Evolutionary conservation across 148 eudicot genomes (phyloP), one percentile per base, ranked within the genome.

Genomic region (Heliamphora exappendiculata): DNA sequence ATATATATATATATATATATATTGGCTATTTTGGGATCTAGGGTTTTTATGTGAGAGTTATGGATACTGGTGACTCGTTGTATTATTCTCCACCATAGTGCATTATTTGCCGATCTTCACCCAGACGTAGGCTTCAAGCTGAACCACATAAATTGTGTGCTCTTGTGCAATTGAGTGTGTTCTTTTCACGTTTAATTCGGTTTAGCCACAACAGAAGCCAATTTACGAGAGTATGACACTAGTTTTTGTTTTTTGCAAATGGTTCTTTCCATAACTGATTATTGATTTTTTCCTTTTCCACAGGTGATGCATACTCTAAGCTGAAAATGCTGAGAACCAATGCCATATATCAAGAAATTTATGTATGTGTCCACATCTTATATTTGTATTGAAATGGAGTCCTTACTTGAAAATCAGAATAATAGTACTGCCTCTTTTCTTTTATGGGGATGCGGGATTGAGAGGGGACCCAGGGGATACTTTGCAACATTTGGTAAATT

Each of bases 291-390:
- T 44, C 26, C 68, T 36, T 76, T 77, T 74, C 59, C 39, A 57
- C 79, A 89, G 94, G 89, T 75, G 75, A 82, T 78, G 85, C 82
- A 75, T 74, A 76, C 82, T 85, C 84, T 67, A 60, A 76, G 29
- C 80, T 79, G 26, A 76, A 84, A 22, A 63, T 76, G 74, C 63
- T 79, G 67, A 66, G 79, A 67, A 82, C 78, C 29, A 75, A 74
- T 81, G 83, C 74, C 45, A 53, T 81, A 69, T 76, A 64, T 75
- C 49, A 79, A 51, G 83, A 79, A 19, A 47, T 44, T 69, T 64
- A 69, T 75, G 98, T 91, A 86, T 64, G 87, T 66, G 24, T n/a
- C 39, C 24, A 16, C 19, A 36, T 31, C 60, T 77, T 42, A 14
- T 54, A 39, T 37, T 29, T 29, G 22, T 36, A 50, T 14, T 57